Base-by-base conservation (phyloP, 1,284 basidiomycete genomes). In the Austroboletus novae-zelandiae region DNA sequence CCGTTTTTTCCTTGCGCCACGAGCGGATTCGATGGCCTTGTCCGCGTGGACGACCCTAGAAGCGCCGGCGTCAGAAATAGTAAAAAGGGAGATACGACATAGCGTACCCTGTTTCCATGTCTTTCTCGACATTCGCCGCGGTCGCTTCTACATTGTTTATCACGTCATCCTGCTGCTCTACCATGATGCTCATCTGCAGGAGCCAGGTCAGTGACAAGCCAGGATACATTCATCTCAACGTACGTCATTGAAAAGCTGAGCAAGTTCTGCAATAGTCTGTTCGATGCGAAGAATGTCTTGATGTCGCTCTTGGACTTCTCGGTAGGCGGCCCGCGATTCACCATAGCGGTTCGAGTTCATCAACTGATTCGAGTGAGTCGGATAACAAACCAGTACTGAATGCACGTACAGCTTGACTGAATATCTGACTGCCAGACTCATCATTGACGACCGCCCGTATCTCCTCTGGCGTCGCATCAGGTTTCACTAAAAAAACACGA, bases 221-320 rank as follows among this genome's bases (percentile, higher is more conserved):
- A 37, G 20, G 11, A 29, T 46, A 46, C 27, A 44, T 40, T 15
- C 13, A 7, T 13, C 23, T 43, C 3, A 41, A 71, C 82, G 44
- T 45, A 88, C 88, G 66, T 99, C 96, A 66, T 94, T 92, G 76
- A 98, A 98, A 59, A 99, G 78, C 66, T 98, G 93, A 6, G 94
- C 94, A 37, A 99, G 81, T 70, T 99, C 95, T 14, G 84, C 85
- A 48, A 99, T 76, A 9, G 94, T 98, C 71, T 81, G 81, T 70
- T 98, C 95, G 64, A 99, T 98, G 59, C 90, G 88, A 68, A 92
- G 88, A 68, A 99, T 91, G 61, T 99, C 96, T 67, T 91, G 90
- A 66, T 98, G 94, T 52, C 97, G 86, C 66, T 91, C 91, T 74
- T 98, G 95, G 23, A 98, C 96, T 70, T 98, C 96, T 48, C 89